A percentile compares a stretch with the other conserved stretches of the same genome.
These are phyloP conservation scores for Rhizopus microsporus DNA, from an alignment of 371 early-diverging fungal genomes.

Conservation along the genomic window DNA sequence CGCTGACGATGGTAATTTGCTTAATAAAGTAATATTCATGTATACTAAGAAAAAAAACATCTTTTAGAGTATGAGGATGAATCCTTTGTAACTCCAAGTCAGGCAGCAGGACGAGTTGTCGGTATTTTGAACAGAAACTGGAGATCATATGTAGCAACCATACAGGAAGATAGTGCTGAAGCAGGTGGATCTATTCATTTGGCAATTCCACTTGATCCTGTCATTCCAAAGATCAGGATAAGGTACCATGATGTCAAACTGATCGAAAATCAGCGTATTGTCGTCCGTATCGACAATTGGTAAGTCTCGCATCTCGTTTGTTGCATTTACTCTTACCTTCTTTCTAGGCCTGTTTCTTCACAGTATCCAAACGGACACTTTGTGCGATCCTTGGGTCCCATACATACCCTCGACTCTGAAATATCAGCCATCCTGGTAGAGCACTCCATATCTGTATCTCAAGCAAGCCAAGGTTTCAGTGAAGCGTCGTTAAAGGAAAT, in stretches of 20 bases:
- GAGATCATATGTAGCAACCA: conserved; percentile 88
- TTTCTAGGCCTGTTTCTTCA: conserved; percentile 56
- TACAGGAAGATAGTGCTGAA: conserved; percentile 70
- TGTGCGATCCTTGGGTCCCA: conserved; percentile 75
- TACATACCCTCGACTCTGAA: conserved; percentile 72
- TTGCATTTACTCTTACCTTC: conserved; percentile 1
- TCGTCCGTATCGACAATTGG: conserved; percentile 92
- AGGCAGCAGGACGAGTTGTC: conserved; percentile 66
- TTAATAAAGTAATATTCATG: not conserved
- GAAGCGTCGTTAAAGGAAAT: conserved; percentile 68
- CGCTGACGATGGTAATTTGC: conserved; percentile 41
- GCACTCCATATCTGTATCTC: conserved; percentile 75
- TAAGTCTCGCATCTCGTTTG: conserved; percentile 13
- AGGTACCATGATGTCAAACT: conserved; percentile 74
- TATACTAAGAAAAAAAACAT: not conserved
- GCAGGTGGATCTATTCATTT: conserved; percentile 65
- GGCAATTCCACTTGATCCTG: conserved; percentile 79
- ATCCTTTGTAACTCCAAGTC: conserved; percentile 11
- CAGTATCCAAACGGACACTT: conserved; percentile 92
- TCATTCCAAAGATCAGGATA: conserved; percentile 91
- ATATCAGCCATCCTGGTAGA: conserved; percentile 79
- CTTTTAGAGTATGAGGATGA: conserved; percentile 27
- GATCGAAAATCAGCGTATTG: conserved; percentile 78
- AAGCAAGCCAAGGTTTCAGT: conserved; percentile 69
- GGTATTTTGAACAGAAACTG: conserved; percentile 86